Percentiles rank a stretch among this genome's conserved stretches.
Evolutionary conservation across 495 filamentous ascomycete species (phyloP).

Genomic region (Podospora pseudoanserina): DNA sequence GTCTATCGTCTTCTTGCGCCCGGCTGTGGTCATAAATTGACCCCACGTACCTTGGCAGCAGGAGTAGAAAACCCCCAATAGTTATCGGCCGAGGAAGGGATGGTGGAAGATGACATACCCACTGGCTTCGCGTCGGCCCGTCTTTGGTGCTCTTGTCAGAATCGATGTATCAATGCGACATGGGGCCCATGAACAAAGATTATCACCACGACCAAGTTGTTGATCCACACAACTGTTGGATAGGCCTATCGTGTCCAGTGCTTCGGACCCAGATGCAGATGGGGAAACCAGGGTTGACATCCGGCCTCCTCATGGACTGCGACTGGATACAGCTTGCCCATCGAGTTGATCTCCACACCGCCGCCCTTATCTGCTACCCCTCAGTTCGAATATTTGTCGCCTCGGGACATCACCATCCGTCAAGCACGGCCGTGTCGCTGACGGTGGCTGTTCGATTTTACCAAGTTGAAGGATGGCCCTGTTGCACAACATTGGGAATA

Average conservation of each 20-base stretch:
- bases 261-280: not conserved
- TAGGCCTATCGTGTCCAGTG: not conserved
- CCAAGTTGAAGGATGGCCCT: not conserved
- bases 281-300: not conserved
- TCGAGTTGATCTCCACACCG: not conserved
- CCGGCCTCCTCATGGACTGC: not conserved
- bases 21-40: not conserved
- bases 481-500: not conserved
- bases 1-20: not conserved
- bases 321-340: no score
- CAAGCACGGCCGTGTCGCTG: not conserved
- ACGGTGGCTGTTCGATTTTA: not conserved
- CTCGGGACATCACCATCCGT: not conserved
- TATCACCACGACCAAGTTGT: not conserved
- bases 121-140: constrained; percentile 4
- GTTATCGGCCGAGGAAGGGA: not conserved
- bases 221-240: not conserved
- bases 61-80: not conserved
- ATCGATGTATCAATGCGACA: not conserved
- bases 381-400: not conserved
- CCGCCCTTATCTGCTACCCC: no score
- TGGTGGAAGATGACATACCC: not conserved
- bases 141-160: constrained; percentile 8
- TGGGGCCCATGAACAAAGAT: not conserved
- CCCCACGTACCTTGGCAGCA: not conserved